Evolutionary conservation across 441 rosid genomes (phyloP).

Genomic region (Euphorbia schlechtendalii): DNA sequence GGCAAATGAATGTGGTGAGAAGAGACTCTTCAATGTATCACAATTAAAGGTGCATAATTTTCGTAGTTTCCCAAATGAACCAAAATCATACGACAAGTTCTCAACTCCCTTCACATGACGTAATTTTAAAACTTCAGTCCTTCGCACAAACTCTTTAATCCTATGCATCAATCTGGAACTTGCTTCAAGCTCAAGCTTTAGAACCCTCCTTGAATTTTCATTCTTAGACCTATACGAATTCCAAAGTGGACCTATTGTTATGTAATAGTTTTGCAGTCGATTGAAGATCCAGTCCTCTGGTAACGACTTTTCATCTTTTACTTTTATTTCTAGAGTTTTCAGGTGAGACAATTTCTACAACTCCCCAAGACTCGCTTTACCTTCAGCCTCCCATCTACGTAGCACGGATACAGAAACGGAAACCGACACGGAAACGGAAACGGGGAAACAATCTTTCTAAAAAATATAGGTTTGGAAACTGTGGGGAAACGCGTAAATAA

Average conservation of each 20-base stretch:
- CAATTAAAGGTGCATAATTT: neutral
- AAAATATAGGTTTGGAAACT: too few species aligned
- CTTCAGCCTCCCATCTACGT: slow-evolving; percentile 21
- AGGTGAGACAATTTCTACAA: neutral
- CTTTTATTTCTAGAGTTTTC: neutral
- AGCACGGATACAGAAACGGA: too few species aligned
- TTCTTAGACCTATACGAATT: neutral
- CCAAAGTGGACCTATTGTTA: slow-evolving; percentile 7
- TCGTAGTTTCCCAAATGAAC: slow-evolving; percentile 11
- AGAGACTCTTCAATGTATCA: neutral
- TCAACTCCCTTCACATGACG: too few species aligned
- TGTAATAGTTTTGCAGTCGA: slow-evolving; percentile 2
- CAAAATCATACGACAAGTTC: neutral
- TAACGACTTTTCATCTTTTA: neutral
- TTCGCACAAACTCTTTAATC: neutral
- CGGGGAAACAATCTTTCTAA: too few species aligned
- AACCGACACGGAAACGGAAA: too few species aligned
- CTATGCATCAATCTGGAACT: neutral
- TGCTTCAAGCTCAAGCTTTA: slow-evolving; percentile 11
- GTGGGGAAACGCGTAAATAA: too few species aligned
- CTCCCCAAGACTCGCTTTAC: slow-evolving; percentile 13
- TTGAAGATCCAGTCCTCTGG: neutral
- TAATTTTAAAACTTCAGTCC: slow-evolving; percentile 8
- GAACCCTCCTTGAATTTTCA: neutral
- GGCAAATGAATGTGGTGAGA: neutral